Base-by-base conservation (phyloP, 208 protist genomes). In the Trypanosoma scelopori region DNA sequence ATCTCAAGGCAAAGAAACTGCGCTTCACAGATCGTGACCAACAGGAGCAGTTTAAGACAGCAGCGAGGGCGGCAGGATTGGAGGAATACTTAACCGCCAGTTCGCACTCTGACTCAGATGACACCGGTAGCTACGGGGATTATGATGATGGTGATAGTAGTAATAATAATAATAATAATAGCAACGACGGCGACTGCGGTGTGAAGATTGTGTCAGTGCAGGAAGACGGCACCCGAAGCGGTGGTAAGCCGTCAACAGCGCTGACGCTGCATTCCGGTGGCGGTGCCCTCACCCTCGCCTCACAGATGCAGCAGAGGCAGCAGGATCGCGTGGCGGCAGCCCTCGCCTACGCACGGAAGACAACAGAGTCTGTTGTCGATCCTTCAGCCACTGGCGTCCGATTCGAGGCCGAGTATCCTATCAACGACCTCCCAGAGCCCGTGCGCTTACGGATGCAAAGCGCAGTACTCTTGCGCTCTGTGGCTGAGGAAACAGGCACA, bases 381-480 rank as follows among this genome's bases (percentile, higher is more conserved):
- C 73, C 79, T 32, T 72, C 77, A n/a, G 37, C 57, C n/a, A 47
- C 55, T 11, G 57, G 57, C 49, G 76, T 92, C 18, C 86, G 89
- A 27, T 95, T 95, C 64, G 81, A 89, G 65, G 71, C 69, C n/a
- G 85, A 95, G 73, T 92, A 87, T 57, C 56, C 71, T 18, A 84
- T 95, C 59, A 95, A 95, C 75, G 89, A 95, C 65, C 58, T 92
- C 20, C 84, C 86, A 16, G 74, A 82, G 32, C 55, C 75, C 27
- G 78, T 95, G 25, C 81, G 89, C 11, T 65, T 78, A 18, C 69
- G 78, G 37, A 65, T 95, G 71, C 86, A 93, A 78, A 82, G 69
- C 47, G 71, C 72, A 5, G 13, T 50, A 9, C 79, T 92, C 25
- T 73, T 95, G 48, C 77, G 82, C 42, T 59, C 70, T 3, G 73